These are phyloP conservation scores for Fusarium sp. DNA, from an alignment of 2,329 filamentous ascomycete species.

Conservation along the genomic window DNA sequence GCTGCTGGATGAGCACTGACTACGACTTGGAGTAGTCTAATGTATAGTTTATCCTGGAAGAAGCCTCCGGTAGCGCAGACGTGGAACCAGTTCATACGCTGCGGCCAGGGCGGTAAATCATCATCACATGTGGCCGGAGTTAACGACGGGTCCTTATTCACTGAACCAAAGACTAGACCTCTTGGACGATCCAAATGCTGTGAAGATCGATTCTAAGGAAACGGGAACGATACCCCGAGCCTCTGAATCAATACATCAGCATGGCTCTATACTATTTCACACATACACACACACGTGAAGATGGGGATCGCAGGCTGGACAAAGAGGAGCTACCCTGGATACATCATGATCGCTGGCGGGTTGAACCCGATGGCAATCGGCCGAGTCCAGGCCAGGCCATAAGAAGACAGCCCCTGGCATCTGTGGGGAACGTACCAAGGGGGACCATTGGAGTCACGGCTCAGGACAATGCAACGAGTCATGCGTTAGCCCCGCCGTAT, in stretches of 20 bases:
- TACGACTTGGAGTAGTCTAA: background rate
- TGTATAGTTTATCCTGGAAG: background rate
- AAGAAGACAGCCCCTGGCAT: slow-evolving; percentile 13
- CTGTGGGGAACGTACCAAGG: slow-evolving; percentile 22
- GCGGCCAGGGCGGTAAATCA: slow-evolving; percentile 36
- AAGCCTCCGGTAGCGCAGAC: slow-evolving; percentile 16
- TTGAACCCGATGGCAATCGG: slow-evolving; percentile 31
- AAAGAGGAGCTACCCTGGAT: slow-evolving; percentile 2
- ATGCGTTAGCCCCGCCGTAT: slow-evolving; percentile 17
- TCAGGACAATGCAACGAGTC: slow-evolving; percentile 34
- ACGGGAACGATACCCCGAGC: background rate
- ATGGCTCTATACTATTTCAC: slow-evolving; percentile 9
- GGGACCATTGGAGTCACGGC: slow-evolving; percentile 15
- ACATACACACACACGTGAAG: background rate
- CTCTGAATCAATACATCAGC: background rate
- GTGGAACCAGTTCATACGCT: slow-evolving; percentile 27
- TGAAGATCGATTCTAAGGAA: background rate
- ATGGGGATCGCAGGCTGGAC: background rate
- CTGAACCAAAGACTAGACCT: slow-evolving; percentile 4
- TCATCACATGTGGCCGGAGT: slow-evolving; percentile 17
- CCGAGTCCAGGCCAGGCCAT: slow-evolving; percentile 26
- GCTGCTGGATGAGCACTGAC: background rate
- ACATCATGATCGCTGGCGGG: slow-evolving; percentile 7
- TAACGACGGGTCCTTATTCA: slow-evolving; percentile 3
- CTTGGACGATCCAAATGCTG: background rate